Evolutionary conservation across 176 grass and related monocot species (phyloP), one percentile per base, ranked within the genome.

Genomic region (Calamus simplicifolius): DNA sequence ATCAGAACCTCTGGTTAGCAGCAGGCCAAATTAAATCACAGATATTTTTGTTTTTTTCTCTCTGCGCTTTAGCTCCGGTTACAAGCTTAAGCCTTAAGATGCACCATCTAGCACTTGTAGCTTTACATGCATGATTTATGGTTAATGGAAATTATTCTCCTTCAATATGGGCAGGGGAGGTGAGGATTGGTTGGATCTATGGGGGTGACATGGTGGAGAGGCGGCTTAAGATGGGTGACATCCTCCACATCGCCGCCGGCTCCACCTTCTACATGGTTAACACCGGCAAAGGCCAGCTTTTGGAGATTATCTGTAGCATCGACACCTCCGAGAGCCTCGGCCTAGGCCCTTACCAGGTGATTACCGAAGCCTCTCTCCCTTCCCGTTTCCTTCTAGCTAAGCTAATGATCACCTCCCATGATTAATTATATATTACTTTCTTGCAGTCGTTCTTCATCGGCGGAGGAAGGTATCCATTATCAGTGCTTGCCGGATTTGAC

Each of bases 211-310:
- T 92, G 16, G 87, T 80, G 70, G 93, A 88, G 79, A 82, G 59
- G 72, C 68, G 83, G 5, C 81, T 98, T 29, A 88, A 88, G 74
- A 98, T 85, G 84, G 93, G 93, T 15, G 87, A 98, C 58, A 63
- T 98, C 57, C 50, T 98, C 28, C 84, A 88, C 68, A 92, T 98
- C 63, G 78, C 80, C 53, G 64, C 87, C 49, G 84, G 93, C 25
- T 88, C 88, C 10, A 82, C 87, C 49, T 97, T 88, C 75, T 97
- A 88, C 73, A 80, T 97, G 80, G 27, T 91, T 28, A 97, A 97
- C 84, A 70, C 70, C 35, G 75, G 87, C 53, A 66, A 81, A 50
- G 93, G 93, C 4, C 93, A 97, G 66, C 58, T 63, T 51, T 63
- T 97, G 21, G 73, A 91, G 27, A 59, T 97, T 55, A 88, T 97